A percentile compares a stretch with the other conserved stretches of the same genome.
phyloP scores from a whole-genome alignment of 495 filamentous ascomycete species.

The Margaritispora aquatica region DNA sequence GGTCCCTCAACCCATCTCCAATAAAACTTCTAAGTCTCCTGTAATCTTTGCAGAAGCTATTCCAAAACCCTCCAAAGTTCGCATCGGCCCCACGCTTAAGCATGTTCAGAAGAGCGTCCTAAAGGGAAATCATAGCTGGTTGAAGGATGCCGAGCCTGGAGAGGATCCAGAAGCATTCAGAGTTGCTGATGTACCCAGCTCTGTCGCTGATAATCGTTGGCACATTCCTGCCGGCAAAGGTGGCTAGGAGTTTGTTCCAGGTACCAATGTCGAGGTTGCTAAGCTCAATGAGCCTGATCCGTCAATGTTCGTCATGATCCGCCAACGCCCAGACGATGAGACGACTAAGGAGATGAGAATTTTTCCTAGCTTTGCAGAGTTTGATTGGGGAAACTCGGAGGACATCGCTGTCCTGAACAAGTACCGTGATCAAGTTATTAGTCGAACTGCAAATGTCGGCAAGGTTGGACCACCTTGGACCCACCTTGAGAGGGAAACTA shows the following conservation, averaged over 20 bases:
- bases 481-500: not conserved
- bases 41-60: too few relatives aligned
- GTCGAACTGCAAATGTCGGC: not conserved
- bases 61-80: not conserved
- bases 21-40: too few relatives aligned
- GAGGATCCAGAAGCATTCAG: not conserved
- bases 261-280: not conserved
- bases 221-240: not conserved
- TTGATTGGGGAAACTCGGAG: not conserved
- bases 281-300: not conserved
- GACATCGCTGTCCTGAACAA: constrained; percentile 1
- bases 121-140: not conserved
- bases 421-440: not conserved
- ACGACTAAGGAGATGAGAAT: not conserved
- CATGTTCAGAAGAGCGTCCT: not conserved
- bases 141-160: not conserved
- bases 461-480: not conserved
- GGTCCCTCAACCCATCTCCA: too few relatives aligned
- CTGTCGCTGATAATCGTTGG: not conserved
- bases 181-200: not conserved
- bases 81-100: too few relatives aligned
- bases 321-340: not conserved
- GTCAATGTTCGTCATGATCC: not conserved
- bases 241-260: not conserved
- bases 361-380: not conserved